These are phyloP conservation scores for Trichoderma lentiforme DNA, from an alignment of 2,329 filamentous ascomycete species.

Conservation along the genomic window DNA sequence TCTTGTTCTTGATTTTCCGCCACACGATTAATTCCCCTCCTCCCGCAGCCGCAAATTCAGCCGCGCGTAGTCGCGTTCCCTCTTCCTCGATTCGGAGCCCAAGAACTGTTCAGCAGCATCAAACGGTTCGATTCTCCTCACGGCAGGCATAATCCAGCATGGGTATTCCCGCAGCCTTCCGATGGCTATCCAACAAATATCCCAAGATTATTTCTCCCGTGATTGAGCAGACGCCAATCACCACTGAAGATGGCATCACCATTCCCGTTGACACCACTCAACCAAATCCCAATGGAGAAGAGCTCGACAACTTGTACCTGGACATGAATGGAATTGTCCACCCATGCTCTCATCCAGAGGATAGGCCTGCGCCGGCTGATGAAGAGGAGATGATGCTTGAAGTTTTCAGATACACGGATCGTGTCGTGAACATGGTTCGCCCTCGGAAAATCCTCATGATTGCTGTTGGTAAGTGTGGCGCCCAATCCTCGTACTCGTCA, in stretches of 20 bases:
- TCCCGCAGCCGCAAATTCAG: neutral
- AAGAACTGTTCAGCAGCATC: neutral
- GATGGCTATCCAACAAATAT: slow-evolving; percentile 96
- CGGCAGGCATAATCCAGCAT: slow-evolving; percentile 46
- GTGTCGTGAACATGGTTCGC: slow-evolving; percentile 97
- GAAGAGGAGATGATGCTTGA: slow-evolving; percentile 99
- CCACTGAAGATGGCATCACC: slow-evolving; percentile 73
- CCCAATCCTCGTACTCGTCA: neutral
- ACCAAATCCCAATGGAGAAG: slow-evolving; percentile 94
- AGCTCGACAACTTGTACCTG: slow-evolving; percentile 95
- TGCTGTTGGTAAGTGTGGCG: slow-evolving; percentile 69
- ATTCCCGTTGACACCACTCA: slow-evolving; percentile 82
- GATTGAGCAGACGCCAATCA: slow-evolving; percentile 76
- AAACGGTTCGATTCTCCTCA: neutral
- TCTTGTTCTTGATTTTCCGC: no score
- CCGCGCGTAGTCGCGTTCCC: neutral
- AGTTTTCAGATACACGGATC: slow-evolving; percentile 97
- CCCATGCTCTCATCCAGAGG: slow-evolving; percentile 96
- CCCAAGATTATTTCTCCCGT: slow-evolving; percentile 95
- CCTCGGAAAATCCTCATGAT: slow-evolving; percentile 96
- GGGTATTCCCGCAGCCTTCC: slow-evolving; percentile 93
- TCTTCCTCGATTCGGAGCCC: neutral
- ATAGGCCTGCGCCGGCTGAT: slow-evolving; percentile 82
- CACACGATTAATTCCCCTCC: neutral
- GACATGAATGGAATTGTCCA: slow-evolving; percentile 99